Percentiles rank a stretch among this genome's conserved stretches.
These are phyloP conservation scores for Asterochloris erici DNA, from an alignment of 139 green algal genomes.

Conservation along the genomic window DNA sequence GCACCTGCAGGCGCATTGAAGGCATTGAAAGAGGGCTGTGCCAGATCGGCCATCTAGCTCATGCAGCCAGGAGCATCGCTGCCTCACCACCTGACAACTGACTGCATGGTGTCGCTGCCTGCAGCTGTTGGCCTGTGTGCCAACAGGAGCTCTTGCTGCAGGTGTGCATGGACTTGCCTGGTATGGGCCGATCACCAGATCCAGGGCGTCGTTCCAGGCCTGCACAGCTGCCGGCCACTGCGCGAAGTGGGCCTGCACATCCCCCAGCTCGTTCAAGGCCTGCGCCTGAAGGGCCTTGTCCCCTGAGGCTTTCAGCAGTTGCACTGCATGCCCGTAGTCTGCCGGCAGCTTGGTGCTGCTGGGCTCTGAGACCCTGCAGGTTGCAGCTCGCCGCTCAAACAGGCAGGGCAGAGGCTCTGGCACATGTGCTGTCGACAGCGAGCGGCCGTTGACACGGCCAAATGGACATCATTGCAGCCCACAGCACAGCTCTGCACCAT, in stretches of 20 bases:
- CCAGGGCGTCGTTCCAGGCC: slow-evolving; percentile 14
- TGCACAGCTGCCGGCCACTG: slow-evolving; percentile 1
- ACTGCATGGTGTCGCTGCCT: neutral
- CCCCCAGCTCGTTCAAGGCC: slow-evolving; percentile 7
- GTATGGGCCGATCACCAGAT: slow-evolving; percentile 1
- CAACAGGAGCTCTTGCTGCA: too few species aligned
- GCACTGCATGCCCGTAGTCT: too few species aligned
- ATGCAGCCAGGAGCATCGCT: neutral
- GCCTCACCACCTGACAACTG: neutral
- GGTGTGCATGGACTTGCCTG: neutral
- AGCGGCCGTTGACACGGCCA: too few species aligned
- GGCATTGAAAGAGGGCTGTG: neutral
- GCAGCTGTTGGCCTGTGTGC: too few species aligned
- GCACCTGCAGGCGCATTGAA: neutral
- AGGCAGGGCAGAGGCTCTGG: too few species aligned
- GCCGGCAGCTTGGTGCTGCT: too few species aligned
- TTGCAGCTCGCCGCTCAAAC: too few species aligned
- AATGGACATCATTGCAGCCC: too few species aligned
- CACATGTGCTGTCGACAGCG: too few species aligned
- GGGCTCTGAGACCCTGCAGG: too few species aligned
- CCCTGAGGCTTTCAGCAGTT: too few species aligned
- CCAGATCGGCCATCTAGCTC: neutral
- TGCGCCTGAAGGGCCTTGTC: neutral
- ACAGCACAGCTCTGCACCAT: too few species aligned
- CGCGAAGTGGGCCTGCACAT: slow-evolving; percentile 5